Conservation (phyloP, 768 basidiomycete species). For the Royoungia palumana region DNA sequence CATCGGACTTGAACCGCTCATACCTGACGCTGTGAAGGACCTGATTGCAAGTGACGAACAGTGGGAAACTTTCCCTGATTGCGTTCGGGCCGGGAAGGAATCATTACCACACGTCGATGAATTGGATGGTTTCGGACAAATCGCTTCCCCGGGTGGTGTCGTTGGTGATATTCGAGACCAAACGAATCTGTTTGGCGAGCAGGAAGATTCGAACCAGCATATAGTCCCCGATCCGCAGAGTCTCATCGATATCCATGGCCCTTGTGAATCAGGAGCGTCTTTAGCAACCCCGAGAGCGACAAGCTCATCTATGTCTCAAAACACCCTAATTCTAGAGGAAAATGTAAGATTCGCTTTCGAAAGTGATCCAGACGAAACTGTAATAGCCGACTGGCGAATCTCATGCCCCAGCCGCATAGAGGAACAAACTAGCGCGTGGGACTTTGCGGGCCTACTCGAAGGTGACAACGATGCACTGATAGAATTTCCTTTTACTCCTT, state of each 20-base stretch:
- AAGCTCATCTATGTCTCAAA: not conserved
- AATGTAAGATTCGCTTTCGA: not conserved
- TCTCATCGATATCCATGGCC: not conserved
- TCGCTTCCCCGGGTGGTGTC: not conserved
- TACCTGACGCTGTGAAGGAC: not conserved
- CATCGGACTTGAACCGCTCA: not conserved
- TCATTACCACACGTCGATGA: not conserved
- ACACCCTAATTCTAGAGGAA: not conserved
- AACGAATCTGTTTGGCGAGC: not conserved
- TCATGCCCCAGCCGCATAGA: not conserved
- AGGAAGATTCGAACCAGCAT: not conserved
- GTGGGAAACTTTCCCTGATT: not conserved
- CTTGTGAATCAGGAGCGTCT: not conserved
- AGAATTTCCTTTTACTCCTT: not conserved
- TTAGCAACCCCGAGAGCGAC: not conserved
- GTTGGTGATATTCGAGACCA: not conserved
- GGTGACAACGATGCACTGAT: not conserved
- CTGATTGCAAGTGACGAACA: not conserved
- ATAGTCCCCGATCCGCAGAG: not conserved
- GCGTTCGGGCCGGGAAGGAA: not conserved
- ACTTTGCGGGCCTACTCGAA: not conserved
- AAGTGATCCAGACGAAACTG: not conserved
- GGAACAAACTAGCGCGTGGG: not conserved
- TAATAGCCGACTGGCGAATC: not conserved
- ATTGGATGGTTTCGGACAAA: not conserved